These are phyloP conservation scores for Prunus mume DNA, from an alignment of 306 rosid species.

Conservation along the genomic window DNA sequence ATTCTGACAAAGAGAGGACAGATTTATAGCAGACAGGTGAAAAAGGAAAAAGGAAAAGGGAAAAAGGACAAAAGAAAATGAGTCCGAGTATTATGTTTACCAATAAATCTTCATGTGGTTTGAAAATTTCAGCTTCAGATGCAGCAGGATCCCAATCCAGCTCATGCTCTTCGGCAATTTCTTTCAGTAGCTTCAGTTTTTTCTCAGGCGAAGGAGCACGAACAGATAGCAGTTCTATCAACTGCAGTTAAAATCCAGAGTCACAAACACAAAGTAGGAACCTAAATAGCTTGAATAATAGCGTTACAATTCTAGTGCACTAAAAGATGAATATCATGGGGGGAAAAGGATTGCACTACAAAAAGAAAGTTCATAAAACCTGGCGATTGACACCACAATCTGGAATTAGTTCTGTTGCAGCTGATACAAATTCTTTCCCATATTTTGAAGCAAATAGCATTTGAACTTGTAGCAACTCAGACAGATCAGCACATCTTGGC, in stretches of 20 bases:
- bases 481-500: constrained; percentile 91
- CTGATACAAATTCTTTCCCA: constrained; percentile 83
- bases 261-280: constrained; percentile 26
- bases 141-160: constrained; percentile 93
- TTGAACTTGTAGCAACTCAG: constrained; percentile 93
- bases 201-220: constrained; percentile 92
- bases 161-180: constrained; percentile 88
- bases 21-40: neutral
- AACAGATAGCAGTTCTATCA: constrained; percentile 81
- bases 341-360: neutral
- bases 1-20: constrained; percentile 49
- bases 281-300: neutral
- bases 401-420: constrained; percentile 89
- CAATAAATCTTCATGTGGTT: constrained; percentile 81
- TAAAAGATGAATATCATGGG: neutral
- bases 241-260: constrained; percentile 40
- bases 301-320: neutral
- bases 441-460: constrained; percentile 69
- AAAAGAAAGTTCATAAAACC: constrained; percentile 46
- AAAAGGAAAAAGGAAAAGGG: constrained; percentile 12
- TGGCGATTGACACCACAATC: constrained; percentile 95
- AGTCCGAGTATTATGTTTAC: constrained; percentile 36
- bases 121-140: constrained; percentile 71
- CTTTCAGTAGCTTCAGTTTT: constrained; percentile 81
- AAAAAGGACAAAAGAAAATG: neutral